Base-by-base conservation (phyloP, 352 stramenopile genomes). In the Phytophthora sansomeana region DNA sequence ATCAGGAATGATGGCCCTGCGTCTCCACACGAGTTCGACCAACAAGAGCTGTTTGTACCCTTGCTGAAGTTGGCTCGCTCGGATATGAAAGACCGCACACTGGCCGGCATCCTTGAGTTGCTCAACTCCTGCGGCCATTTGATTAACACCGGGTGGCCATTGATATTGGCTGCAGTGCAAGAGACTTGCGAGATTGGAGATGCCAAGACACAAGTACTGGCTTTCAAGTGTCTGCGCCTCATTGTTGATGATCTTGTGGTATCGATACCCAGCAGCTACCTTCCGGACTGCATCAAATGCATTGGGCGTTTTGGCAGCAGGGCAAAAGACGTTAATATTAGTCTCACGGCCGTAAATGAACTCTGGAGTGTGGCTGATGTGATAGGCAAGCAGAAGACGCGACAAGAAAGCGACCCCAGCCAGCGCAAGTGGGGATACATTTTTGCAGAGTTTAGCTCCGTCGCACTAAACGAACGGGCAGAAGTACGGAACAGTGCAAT, bases 401-500 rank as follows among this genome's bases (percentile, higher is more conserved):
- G 61, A n/a, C 52, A 67, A 16, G 58, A 67, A 16, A 58, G 17
- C 10, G 56, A 76, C n/a, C 38, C 24, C 6, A 57, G 30, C 19
- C 53, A 67, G 38, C 50, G 55, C 0, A 75, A 87, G 28, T 95
- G 83, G 87, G 75, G 64, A 16, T 95, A 58, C 60, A 81, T 81
- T 32, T 95, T 97, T 53, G 69, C 71, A 4, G 86, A 97, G 51
- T 85, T 98, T 10, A 81, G 81, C n/a, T 77, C 82, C 13, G 85
- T 99, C 3, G 89, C 96, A 8, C 71, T 97, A 21, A 97, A 99
- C 58, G 81, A 86, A 28, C 87, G 97, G 42, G 87, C 92, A 0
- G 96, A 99, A 75, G 93, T 99, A 57, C 80, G 97, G 52, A 99
- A 99, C 75, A 99, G 96, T 67, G 91, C 97, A 16, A 95, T 99